Percentiles rank a stretch among this genome's conserved stretches.
These are phyloP conservation scores for Stephania cephalantha DNA, from an alignment of 164 flowering plant genomes.

Conservation along the genomic window DNA sequence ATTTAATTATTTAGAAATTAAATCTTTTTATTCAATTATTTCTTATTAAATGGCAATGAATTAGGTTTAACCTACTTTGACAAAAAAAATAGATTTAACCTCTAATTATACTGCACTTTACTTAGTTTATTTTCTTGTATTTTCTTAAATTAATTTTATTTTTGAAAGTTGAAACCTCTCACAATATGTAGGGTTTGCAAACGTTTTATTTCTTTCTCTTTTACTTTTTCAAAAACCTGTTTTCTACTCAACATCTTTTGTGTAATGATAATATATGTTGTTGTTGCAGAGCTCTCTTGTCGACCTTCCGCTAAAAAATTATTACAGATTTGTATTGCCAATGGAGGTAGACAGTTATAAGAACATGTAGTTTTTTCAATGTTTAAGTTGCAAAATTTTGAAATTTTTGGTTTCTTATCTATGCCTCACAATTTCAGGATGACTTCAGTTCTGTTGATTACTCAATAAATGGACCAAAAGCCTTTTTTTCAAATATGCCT, in stretches of 20 bases:
- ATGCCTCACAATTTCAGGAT: slow-evolving; percentile 52
- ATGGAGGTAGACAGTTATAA: slow-evolving; percentile 46
- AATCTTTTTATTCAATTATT: too few relatives aligned
- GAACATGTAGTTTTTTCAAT: not conserved
- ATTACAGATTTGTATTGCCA: slow-evolving; percentile 92
- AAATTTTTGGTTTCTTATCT: slow-evolving; percentile 7
- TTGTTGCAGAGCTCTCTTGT: slow-evolving; percentile 84
- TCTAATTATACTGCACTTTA: too few relatives aligned
- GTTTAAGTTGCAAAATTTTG: not conserved
- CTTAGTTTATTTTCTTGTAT: too few relatives aligned
- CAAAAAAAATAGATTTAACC: too few relatives aligned
- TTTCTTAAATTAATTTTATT: too few relatives aligned
- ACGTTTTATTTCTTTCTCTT: too few relatives aligned
- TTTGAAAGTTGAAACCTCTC: too few relatives aligned
- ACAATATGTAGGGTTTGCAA: too few relatives aligned
- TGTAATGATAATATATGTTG: slow-evolving; percentile 3
- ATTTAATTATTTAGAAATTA: too few relatives aligned
- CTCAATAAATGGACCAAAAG: slow-evolving; percentile 79
- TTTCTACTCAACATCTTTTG: not conserved
- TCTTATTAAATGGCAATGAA: too few relatives aligned
- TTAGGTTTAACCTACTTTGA: too few relatives aligned
- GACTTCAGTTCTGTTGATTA: slow-evolving; percentile 70
- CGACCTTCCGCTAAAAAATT: slow-evolving; percentile 94
- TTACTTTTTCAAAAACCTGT: too few relatives aligned
- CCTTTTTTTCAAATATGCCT: slow-evolving; percentile 96